A percentile compares a stretch with the other conserved stretches of the same genome.
Evolutionary conservation across 2,329 filamentous ascomycete genomes (phyloP).

Genomic region (Elsinoe necatrix): DNA sequence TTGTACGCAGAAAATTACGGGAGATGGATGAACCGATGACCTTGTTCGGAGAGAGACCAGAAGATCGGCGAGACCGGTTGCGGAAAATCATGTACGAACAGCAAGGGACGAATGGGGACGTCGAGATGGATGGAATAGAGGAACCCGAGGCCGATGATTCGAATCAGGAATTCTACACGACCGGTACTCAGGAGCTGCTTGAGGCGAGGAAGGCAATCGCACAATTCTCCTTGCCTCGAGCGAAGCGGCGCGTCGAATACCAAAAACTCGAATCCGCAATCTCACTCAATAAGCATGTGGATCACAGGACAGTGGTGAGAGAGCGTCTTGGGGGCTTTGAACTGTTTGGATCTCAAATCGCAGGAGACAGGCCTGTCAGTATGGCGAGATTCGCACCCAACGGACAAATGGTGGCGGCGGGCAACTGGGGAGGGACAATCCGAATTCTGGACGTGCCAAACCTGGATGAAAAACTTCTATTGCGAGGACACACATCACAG

Average conservation of each 20-base stretch:
- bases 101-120: constrained; percentile 49
- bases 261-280: constrained; percentile 77
- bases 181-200: constrained; percentile 65
- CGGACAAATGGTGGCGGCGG: constrained; percentile 73
- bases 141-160: constrained; percentile 56
- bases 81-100: constrained; percentile 66
- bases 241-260: constrained; percentile 65
- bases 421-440: constrained; percentile 87
- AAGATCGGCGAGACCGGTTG: constrained; percentile 77
- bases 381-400: constrained; percentile 86
- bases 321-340: constrained; percentile 75
- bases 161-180: constrained; percentile 92
- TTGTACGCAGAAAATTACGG: constrained; percentile 71
- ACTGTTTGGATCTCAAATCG: constrained; percentile 86
- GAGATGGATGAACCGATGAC: constrained; percentile 91
- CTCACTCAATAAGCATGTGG: constrained; percentile 79
- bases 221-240: constrained; percentile 71
- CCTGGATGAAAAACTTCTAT: constrained; percentile 63
- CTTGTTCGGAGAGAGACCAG: constrained; percentile 81
- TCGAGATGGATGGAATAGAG: constrained; percentile 41
- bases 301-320: constrained; percentile 82
- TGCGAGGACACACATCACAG: constrained; percentile 80
- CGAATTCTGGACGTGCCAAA: constrained; percentile 78
- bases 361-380: constrained; percentile 81
- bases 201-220: constrained; percentile 72